A percentile compares a stretch with the other conserved stretches of the same genome.
phyloP scores from a whole-genome alignment of 75 land plant species.

The Gnetum montanum region DNA sequence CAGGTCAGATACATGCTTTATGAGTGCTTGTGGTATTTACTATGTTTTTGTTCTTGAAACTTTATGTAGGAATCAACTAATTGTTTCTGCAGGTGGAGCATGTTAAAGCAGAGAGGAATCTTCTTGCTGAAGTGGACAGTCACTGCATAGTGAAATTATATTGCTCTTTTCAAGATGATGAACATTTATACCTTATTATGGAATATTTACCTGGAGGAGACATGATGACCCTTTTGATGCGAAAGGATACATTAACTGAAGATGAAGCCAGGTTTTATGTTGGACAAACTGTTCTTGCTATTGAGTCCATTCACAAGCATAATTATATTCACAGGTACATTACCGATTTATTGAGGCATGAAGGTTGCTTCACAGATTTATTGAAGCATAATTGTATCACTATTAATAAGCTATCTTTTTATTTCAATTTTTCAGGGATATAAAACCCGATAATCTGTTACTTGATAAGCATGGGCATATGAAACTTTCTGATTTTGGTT shows the following conservation, averaged over 20 bases:
- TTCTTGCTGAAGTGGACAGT: conserved; percentile 94
- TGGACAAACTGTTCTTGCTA: conserved; percentile 86
- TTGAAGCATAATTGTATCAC: conserved; percentile 4
- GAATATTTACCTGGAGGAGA: conserved; percentile 96
- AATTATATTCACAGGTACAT: conserved; percentile 88
- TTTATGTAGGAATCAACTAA: too few species aligned
- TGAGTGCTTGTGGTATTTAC: background rate
- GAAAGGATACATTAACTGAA: conserved; percentile 87
- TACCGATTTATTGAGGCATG: background rate
- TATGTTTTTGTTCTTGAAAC: background rate
- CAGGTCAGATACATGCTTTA: conserved; percentile 37
- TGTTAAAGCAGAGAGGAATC: conserved; percentile 92
- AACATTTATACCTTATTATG: conserved; percentile 81
- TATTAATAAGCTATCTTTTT: background rate
- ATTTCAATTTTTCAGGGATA: conserved; percentile 44
- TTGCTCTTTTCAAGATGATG: conserved; percentile 96
- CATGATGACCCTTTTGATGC: conserved; percentile 96
- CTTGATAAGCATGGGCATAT: conserved; percentile 86
- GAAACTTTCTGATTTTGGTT: conserved; percentile 92
- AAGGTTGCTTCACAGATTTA: background rate
- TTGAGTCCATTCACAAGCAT: conserved; percentile 93
- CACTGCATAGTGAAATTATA: conserved; percentile 93
- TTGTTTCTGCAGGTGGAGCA: conserved; percentile 78
- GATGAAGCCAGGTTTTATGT: conserved; percentile 94
- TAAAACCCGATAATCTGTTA: conserved; percentile 88